Base-by-base conservation (phyloP, 805 yeast species). In the Metschnikowia continentalis region DNA sequence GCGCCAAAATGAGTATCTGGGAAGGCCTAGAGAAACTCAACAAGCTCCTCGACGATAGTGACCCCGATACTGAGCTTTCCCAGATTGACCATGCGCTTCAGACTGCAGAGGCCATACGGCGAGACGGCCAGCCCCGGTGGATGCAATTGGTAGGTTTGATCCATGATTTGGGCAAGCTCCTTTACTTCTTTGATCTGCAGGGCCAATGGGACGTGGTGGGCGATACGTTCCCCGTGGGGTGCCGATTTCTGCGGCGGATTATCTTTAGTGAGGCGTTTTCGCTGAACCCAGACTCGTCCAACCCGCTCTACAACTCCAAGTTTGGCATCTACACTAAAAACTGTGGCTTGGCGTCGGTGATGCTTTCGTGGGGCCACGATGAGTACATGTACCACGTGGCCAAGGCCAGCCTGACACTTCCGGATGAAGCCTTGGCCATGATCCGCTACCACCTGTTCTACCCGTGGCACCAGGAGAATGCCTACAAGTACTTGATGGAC, bases 201-300 rank as follows among this genome's bases (percentile, higher is more conserved):
- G 90, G 90, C 6, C 90, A 84, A 63, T 84, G 90, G 90, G 89
- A 84, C 61, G 90, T 84, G 32, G 90, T 84, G 19, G 90, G 90
- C 5, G 90, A 84, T 61, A 84, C 90, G 2, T 84, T 84, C 59
- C 88, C 90, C 0, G 88, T 84, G 23, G 90, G 90, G 2, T 84
- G 90, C 63, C 75, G 76, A 52, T 84, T 76, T 59, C 82, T 80
- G 58, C 77, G 77, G 51, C 76, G 78, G 54, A 82, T 80, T 45
- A 83, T 84, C 13, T 81, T 79, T 56, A 77, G 82, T 41, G 84
- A 82, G 35, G 80, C 76, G 54, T 84, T 84, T 64, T 72, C 76
- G 49, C 65, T 69, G 20, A 84, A 84, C 62, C 85, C 86, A 1
- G 90, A 84, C 61, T 71, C 69, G 47, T 65, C 70, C 20, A 84